Conservation (phyloP, 208 protist species). For the Trypanosoma cruzi region DNA sequence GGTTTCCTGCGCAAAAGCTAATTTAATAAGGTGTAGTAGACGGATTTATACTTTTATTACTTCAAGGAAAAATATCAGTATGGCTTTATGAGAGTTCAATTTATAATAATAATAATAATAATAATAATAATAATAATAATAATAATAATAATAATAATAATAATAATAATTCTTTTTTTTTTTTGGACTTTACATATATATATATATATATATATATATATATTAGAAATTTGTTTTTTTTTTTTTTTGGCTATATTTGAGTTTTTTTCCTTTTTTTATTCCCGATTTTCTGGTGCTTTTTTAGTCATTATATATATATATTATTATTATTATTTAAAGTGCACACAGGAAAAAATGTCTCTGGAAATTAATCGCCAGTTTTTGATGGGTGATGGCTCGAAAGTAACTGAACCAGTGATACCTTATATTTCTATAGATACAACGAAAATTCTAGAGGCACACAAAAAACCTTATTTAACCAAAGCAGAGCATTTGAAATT, state of each 20-base stretch:
- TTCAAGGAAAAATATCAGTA: not conserved
- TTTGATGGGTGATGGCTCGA: not conserved
- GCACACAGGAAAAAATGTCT: not conserved
- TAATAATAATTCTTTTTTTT: constrained; percentile 22
- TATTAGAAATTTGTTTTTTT: constrained; percentile 6
- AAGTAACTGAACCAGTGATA: not conserved
- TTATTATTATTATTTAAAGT: no score
- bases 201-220: no score
- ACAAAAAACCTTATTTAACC: not conserved
- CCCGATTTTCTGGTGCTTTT: constrained; percentile 5
- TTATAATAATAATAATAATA: no score
- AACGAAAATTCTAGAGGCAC: not conserved
- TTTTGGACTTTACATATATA: no score
- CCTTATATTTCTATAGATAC: constrained; percentile 20
- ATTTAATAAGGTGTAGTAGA: no score
- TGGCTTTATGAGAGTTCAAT: no score
- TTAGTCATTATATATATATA: constrained; percentile 3
- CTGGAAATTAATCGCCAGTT: not conserved
- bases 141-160: no score
- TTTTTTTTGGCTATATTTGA: constrained; percentile 2
- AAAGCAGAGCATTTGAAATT: constrained; percentile 5
- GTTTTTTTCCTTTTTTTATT: constrained; percentile 18
- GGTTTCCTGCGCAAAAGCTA: no score
- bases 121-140: no score
- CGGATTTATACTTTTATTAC: not conserved